Percentiles rank a stretch among this genome's conserved stretches.
Conservation (phyloP, 352 stramenopile species). For the Thalassiosira exigua region DNA sequence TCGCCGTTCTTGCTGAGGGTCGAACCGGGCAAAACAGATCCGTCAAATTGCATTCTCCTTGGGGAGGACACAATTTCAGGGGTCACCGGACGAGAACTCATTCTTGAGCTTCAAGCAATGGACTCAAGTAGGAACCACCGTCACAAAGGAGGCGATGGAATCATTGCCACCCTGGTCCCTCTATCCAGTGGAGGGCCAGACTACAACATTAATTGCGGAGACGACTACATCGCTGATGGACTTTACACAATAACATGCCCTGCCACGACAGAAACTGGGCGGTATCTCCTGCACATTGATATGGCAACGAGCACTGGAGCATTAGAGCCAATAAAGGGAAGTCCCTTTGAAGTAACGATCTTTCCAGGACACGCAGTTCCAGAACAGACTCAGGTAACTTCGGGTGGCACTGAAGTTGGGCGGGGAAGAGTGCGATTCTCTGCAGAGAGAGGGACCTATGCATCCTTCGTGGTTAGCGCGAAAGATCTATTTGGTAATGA, state of each 20-base stretch:
- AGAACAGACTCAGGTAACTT: conserved; percentile 31
- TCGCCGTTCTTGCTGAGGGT: conserved; percentile 52
- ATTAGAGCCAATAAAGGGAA: conserved; percentile 29
- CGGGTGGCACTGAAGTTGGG: conserved; percentile 6
- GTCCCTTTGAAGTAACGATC: conserved; percentile 35
- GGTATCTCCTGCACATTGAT: conserved; percentile 23
- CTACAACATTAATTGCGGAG: conserved; percentile 5
- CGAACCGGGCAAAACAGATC: conserved; percentile 22
- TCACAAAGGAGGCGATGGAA: conserved; percentile 21
- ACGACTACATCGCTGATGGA: conserved; percentile 14
- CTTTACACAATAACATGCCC: conserved; percentile 32
- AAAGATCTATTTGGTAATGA: conserved; percentile 40
- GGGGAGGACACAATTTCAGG: conserved; percentile 5
- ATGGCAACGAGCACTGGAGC: neutral
- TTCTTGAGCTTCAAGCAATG: conserved; percentile 26
- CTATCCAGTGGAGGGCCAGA: conserved; percentile 3
- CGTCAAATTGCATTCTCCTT: conserved; percentile 11
- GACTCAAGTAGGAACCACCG: conserved; percentile 32
- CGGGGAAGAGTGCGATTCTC: conserved; percentile 9
- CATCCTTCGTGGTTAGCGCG: conserved; percentile 31
- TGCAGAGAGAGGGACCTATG: conserved; percentile 14
- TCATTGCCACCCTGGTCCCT: conserved; percentile 24
- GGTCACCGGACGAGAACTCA: conserved; percentile 13
- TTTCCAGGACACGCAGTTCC: conserved; percentile 14
- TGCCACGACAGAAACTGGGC: neutral